A percentile compares a stretch with the other conserved stretches of the same genome.
phyloP scores from a whole-genome alignment of 2,329 filamentous ascomycete species.

The Diaporthe vexans region DNA sequence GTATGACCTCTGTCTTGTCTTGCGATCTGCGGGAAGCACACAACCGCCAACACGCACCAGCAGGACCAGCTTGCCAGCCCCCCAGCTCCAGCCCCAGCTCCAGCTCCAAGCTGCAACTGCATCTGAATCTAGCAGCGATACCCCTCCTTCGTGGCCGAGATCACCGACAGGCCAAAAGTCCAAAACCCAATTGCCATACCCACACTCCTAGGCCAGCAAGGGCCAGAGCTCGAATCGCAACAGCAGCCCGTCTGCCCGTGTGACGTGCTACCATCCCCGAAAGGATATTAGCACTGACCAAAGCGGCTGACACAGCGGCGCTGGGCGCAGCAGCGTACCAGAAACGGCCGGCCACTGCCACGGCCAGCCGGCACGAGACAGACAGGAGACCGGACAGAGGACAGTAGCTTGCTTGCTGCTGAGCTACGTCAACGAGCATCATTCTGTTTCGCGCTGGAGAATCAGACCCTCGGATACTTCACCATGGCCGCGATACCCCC shows the following conservation, averaged over 20 bases:
- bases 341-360: slow-evolving; percentile 16
- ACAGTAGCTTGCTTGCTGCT: slow-evolving; percentile 10
- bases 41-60: background rate
- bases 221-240: slow-evolving; percentile 13
- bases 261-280: slow-evolving; percentile 13
- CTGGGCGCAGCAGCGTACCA: slow-evolving; percentile 22
- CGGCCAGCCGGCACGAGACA: background rate
- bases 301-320: slow-evolving; percentile 29
- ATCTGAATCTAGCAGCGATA: slow-evolving; percentile 14
- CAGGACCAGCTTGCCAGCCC: too few species aligned
- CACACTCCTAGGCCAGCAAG: background rate
- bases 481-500: slow-evolving; percentile 38
- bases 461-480: background rate
- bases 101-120: background rate
- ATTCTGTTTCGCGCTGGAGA: slow-evolving; percentile 22
- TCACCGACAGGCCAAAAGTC: background rate
- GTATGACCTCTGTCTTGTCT: background rate
- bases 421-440: slow-evolving; percentile 36
- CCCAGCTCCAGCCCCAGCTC: slow-evolving; percentile 6
- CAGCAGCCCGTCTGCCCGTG: slow-evolving; percentile 11
- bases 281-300: slow-evolving; percentile 23
- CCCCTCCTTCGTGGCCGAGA: slow-evolving; percentile 11
- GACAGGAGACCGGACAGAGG: background rate
- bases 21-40: background rate
- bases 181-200: slow-evolving; percentile 12